Evolutionary conservation across 176 grass and related monocot species (phyloP).

Genomic region (Olyra latifolia): DNA sequence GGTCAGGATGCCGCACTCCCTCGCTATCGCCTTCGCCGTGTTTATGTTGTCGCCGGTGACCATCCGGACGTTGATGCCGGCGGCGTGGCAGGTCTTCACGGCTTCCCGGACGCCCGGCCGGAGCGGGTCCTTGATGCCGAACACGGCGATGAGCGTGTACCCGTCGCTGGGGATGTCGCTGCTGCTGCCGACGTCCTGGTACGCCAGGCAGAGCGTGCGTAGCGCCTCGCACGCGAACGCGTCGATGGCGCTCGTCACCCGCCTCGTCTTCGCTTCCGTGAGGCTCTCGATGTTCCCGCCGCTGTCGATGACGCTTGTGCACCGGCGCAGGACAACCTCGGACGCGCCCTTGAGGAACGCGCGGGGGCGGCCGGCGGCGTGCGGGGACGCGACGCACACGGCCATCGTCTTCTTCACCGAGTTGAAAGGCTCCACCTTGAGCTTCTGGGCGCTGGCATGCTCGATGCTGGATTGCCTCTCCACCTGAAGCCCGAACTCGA

Average conservation of each 20-base stretch:
- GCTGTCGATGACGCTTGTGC: constrained; percentile 53
- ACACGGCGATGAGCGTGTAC: constrained; percentile 82
- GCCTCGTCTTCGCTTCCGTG: constrained; percentile 41
- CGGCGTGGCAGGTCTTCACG: constrained; percentile 64
- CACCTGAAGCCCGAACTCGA: constrained; percentile 83
- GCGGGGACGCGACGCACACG: constrained; percentile 56
- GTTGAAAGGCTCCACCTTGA: constrained; percentile 93
- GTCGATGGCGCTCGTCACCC: constrained; percentile 61
- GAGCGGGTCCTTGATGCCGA: constrained; percentile 94
- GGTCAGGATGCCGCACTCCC: constrained; percentile 87
- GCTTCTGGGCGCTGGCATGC: constrained; percentile 42
- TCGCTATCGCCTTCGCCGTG: constrained; percentile 90
- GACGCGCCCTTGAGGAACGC: constrained; percentile 86
- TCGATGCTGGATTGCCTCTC: constrained; percentile 44
- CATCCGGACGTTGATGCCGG: constrained; percentile 91
- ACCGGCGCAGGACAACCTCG: constrained; percentile 75
- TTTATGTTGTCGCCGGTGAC: constrained; percentile 97
- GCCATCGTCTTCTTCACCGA: constrained; percentile 96
- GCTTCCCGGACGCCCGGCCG: constrained; percentile 81
- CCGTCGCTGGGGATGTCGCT: constrained; percentile 60
- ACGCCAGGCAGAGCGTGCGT: constrained; percentile 92
- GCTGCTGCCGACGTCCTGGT: constrained; percentile 59
- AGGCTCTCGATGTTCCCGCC: constrained; percentile 49
- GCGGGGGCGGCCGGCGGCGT: constrained; percentile 40
- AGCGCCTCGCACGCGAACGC: constrained; percentile 79